Conservation (phyloP, 345 rosid species). For the Lumnitzera racemosa region DNA sequence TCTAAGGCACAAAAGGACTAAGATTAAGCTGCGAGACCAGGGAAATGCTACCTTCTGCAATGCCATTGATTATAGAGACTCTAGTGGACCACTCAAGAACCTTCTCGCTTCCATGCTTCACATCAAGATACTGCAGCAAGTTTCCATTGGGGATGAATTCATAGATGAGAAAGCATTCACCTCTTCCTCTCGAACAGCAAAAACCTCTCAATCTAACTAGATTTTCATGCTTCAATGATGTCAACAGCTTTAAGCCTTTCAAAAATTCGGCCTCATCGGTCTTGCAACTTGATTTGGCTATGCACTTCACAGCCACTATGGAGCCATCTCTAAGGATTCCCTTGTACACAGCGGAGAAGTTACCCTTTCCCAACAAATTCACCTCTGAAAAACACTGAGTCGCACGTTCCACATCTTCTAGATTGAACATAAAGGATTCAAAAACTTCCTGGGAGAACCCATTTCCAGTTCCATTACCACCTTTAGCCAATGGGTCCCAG, state of each 20-base stretch:
- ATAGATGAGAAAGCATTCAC: constrained; percentile 83
- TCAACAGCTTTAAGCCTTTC: constrained; percentile 68
- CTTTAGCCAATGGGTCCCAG: constrained; percentile 85
- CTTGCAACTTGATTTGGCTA: constrained; percentile 81
- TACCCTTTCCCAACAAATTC: constrained; percentile 70
- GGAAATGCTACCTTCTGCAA: constrained; percentile 57
- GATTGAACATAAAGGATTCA: constrained; percentile 85
- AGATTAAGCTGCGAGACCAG: constrained; percentile 2
- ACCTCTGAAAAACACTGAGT: constrained; percentile 81
- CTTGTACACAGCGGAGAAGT: constrained; percentile 60
- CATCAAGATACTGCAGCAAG: constrained; percentile 71
- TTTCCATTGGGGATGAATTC: constrained; percentile 80
- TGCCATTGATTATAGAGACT: constrained; percentile 65
- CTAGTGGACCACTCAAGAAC: constrained; percentile 88
- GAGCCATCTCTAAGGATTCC: constrained; percentile 86
- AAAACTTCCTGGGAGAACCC: constrained; percentile 71
- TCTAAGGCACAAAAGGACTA: neutral
- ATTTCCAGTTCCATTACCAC: constrained; percentile 27
- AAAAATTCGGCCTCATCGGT: constrained; percentile 72
- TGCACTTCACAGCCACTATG: constrained; percentile 61
- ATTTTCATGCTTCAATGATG: constrained; percentile 70
- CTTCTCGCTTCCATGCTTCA: constrained; percentile 38
- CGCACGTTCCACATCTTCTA: constrained; percentile 90
- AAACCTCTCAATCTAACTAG: constrained; percentile 77
- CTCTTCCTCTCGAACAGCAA: constrained; percentile 93